Percentiles rank a stretch among this genome's conserved stretches.
These are phyloP conservation scores for Aspergillus caelatus DNA, from an alignment of 2,329 filamentous ascomycete species.

Conservation along the genomic window DNA sequence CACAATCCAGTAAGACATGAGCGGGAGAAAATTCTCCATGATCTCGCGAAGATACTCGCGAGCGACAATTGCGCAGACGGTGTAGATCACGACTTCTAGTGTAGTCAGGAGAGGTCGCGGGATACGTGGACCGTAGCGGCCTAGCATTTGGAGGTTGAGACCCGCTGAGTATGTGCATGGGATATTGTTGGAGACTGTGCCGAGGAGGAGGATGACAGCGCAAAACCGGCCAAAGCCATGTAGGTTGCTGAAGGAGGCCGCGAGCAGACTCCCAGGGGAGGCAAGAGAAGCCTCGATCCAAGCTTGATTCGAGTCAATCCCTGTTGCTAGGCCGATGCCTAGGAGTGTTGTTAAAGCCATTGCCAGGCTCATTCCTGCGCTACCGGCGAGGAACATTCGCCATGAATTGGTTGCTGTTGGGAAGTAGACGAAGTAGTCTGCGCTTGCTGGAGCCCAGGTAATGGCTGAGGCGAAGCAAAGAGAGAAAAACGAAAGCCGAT, in stretches of 20 bases:
- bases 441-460: constrained; percentile 35
- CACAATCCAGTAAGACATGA: constrained; percentile 50
- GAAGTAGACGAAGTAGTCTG: constrained; percentile 49
- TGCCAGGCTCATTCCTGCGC: constrained; percentile 35
- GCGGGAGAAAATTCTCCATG: constrained; percentile 47
- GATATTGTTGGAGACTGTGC: constrained; percentile 46
- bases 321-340: constrained; percentile 45
- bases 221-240: constrained; percentile 46
- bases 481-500: constrained; percentile 38
- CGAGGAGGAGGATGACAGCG: constrained; percentile 43
- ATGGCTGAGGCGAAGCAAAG: constrained; percentile 37
- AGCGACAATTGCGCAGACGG: constrained; percentile 45
- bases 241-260: constrained; percentile 38
- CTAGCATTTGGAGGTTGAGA: constrained; percentile 45
- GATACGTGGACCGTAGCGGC: constrained; percentile 36
- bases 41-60: constrained; percentile 45
- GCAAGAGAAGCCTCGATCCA: constrained; percentile 35
- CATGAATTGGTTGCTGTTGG: constrained; percentile 35
- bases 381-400: constrained; percentile 39
- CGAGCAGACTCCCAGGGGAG: constrained; percentile 38
- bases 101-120: constrained; percentile 47
- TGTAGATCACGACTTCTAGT: constrained; percentile 44
- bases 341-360: constrained; percentile 38
- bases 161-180: constrained; percentile 47
- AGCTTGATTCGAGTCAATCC: constrained; percentile 27